Evolutionary conservation across 1,284 basidiomycete genomes (phyloP).

Genomic region (Caloboletus firmus): DNA sequence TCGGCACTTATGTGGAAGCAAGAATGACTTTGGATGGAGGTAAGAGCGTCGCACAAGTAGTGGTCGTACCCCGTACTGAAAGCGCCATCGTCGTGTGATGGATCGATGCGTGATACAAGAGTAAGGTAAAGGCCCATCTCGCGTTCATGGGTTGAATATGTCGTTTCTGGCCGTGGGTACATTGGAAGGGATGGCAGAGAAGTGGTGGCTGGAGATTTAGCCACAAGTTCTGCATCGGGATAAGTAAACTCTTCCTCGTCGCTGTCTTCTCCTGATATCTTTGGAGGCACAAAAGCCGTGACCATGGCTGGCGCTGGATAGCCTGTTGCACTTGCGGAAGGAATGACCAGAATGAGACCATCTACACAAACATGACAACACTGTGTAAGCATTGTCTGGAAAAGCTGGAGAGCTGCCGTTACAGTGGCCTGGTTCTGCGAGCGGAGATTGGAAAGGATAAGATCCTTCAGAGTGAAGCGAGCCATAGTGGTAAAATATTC

Average conservation of each 20-base stretch:
- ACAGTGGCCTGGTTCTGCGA: conserved; percentile 64
- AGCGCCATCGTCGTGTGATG: conserved; percentile 66
- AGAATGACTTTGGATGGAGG: conserved; percentile 63
- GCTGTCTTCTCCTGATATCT: conserved; percentile 41
- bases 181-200: conserved; percentile 32
- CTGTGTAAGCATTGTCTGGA: conserved; percentile 70
- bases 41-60: conserved; percentile 79
- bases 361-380: conserved; percentile 70
- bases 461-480: conserved; percentile 87
- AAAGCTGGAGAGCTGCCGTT: conserved; percentile 76
- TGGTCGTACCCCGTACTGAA: conserved; percentile 85
- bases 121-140: conserved; percentile 82
- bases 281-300: conserved; percentile 17
- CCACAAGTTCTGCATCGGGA: conserved; percentile 48
- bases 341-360: conserved; percentile 66
- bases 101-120: conserved; percentile 79
- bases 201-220: conserved; percentile 7
- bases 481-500: conserved; percentile 85
- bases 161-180: conserved; percentile 64
- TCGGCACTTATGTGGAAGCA: conserved; percentile 49
- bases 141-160: conserved; percentile 74
- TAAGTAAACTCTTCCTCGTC: conserved; percentile 71
- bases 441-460: conserved; percentile 76
- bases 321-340: conserved; percentile 69
- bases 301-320: conserved; percentile 64